Evolutionary conservation across 2,329 filamentous ascomycete species (phyloP), one percentile per base, ranked within the genome.

Genomic region (Parastagonospora avenae): DNA sequence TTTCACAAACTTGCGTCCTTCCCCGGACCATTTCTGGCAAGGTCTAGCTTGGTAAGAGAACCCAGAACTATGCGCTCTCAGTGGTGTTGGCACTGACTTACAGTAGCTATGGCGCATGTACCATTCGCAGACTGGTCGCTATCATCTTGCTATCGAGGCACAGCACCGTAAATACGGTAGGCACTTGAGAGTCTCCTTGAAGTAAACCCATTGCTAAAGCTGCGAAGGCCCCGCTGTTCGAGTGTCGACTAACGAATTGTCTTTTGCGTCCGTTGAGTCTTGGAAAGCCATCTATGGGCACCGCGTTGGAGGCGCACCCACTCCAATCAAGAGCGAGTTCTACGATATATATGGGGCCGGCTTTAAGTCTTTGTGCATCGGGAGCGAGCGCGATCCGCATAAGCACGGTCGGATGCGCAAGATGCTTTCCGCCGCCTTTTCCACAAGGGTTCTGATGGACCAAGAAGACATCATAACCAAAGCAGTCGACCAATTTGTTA

Each of bases 201-300:
- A n/a, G n/a, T n/a, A n/a, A n/a, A n/a, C n/a, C n/a, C n/a, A n/a
- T n/a, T n/a, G n/a, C n/a, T n/a, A n/a, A n/a, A n/a, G n/a, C n/a
- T n/a, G n/a, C n/a, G n/a, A n/a, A n/a, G 57, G 74, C 38, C 59
- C 67, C 2, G 66, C 74, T 1, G 67, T 76, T 6, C 64, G 74
- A 4, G 50, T 75, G 8, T 62, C 64, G 2, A 74, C 74, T 0
- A 71, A 74, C 35, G 70, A 76, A 42, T 46, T 76, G 0, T 74
- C 72, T 1, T 74, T 72, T 52, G 70, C 56, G 19, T 62, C 65
- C 4, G 60, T 52, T 8, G 57, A 67, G 0, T 67, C 66, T 4
- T 74, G 66, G 60, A 67, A 68, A 43, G 72, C 71, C n/a, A 76
- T 77, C 24, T 76, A 75, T 52, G 72, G 72, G 14, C 53, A 53